These are phyloP conservation scores for Chrysanthemum seticuspe DNA, from an alignment of 129 eudicot species.

Conservation along the genomic window DNA sequence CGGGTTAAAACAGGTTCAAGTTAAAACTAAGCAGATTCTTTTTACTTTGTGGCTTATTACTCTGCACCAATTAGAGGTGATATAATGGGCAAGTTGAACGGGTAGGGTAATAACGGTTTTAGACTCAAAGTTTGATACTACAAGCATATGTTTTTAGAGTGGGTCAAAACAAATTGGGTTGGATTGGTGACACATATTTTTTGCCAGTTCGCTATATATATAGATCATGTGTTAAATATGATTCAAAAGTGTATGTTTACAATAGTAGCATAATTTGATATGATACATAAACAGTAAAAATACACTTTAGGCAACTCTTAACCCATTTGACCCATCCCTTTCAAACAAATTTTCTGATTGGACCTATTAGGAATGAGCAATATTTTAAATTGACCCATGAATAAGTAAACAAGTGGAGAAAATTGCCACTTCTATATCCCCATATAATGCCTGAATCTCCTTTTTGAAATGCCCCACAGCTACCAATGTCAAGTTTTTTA, in stretches of 20 bases:
- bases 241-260: not conserved
- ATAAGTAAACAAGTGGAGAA: not conserved
- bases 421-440: not conserved
- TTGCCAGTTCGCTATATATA: not conserved
- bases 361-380: not conserved
- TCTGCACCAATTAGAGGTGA: no score
- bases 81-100: no score
- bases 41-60: no score
- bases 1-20: not conserved
- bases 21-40: not conserved
- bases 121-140: no score
- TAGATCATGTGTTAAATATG: not conserved
- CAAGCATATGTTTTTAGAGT: not conserved
- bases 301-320: not conserved
- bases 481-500: constrained; percentile 12
- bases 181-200: not conserved
- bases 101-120: no score
- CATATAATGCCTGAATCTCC: not conserved
- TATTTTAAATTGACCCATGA: not conserved
- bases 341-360: not conserved
- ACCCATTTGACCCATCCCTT: not conserved
- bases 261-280: not conserved
- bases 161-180: not conserved
- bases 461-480: not conserved
- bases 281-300: not conserved